phyloP scores from a whole-genome alignment of 306 rosid species.

The Parietaria judaica region DNA sequence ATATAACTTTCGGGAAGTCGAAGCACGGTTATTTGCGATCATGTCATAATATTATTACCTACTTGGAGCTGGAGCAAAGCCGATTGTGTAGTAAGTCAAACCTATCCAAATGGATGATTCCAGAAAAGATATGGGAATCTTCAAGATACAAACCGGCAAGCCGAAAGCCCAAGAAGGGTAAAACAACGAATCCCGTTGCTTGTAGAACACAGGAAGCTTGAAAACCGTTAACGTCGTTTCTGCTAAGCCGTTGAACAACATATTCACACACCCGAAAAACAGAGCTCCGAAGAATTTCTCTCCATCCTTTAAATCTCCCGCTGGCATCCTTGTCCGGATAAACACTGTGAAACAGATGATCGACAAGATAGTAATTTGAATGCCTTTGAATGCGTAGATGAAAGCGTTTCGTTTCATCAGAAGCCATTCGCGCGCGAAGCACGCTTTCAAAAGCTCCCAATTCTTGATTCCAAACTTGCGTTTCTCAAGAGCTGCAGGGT shows the following conservation, averaged over 20 bases:
- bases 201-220: constrained; percentile 62
- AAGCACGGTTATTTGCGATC: too few relatives aligned
- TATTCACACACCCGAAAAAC: constrained; percentile 47
- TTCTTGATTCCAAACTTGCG: constrained; percentile 61
- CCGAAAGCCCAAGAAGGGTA: constrained; percentile 78
- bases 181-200: constrained; percentile 67
- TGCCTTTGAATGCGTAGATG: constrained; percentile 45
- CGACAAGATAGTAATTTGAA: constrained; percentile 43
- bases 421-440: constrained; percentile 68
- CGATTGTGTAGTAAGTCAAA: constrained; percentile 66
- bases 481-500: constrained; percentile 57
- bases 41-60: too few relatives aligned
- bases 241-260: constrained; percentile 74
- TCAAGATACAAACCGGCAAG: constrained; percentile 58
- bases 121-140: constrained; percentile 57
- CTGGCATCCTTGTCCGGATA: constrained; percentile 48
- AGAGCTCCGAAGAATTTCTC: constrained; percentile 53
- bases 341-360: constrained; percentile 47
- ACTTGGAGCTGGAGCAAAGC: constrained; percentile 72
- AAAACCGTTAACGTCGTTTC: constrained; percentile 46
- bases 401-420: constrained; percentile 55
- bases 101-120: constrained; percentile 65
- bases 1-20: too few relatives aligned
- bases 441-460: constrained; percentile 61
- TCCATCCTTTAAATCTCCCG: constrained; percentile 30